These are phyloP conservation scores for Ganoderma lucidum DNA, from an alignment of 1,284 basidiomycete species.

Conservation along the genomic window DNA sequence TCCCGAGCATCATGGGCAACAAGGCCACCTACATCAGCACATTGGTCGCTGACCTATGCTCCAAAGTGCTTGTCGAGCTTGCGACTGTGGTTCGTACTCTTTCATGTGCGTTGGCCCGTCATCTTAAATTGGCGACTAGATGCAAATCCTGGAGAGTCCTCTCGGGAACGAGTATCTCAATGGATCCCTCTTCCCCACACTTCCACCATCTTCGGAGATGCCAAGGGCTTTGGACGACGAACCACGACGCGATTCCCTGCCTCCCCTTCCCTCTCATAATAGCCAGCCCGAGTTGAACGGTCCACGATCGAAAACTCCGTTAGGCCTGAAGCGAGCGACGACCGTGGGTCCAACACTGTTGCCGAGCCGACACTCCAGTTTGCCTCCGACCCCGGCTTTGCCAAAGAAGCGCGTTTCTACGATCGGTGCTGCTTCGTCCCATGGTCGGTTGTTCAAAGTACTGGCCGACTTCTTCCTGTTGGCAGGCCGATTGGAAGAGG, in stretches of 20 bases:
- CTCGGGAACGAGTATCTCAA: slow-evolving; percentile 81
- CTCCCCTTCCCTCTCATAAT: slow-evolving; percentile 55
- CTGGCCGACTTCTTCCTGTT: slow-evolving; percentile 90
- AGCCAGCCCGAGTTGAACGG: slow-evolving; percentile 67
- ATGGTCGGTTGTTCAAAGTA: slow-evolving; percentile 85
- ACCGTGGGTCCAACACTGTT: slow-evolving; percentile 49
- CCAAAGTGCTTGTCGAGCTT: slow-evolving; percentile 84
- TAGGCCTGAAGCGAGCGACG: slow-evolving; percentile 60
- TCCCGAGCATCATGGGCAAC: slow-evolving; percentile 82
- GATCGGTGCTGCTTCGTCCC: slow-evolving; percentile 74
- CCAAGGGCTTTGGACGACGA: slow-evolving; percentile 60
- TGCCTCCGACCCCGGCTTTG: slow-evolving; percentile 46
- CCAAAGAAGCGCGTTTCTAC: slow-evolving; percentile 65
- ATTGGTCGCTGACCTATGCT: slow-evolving; percentile 87
- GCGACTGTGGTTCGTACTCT: slow-evolving; percentile 69
- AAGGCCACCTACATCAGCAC: slow-evolving; percentile 86
- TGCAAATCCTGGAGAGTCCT: slow-evolving; percentile 72
- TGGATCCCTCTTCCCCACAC: slow-evolving; percentile 62
- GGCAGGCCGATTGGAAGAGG: slow-evolving; percentile 83
- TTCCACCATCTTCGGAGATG: slow-evolving; percentile 67
- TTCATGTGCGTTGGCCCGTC: slow-evolving; percentile 13
- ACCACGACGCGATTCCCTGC: slow-evolving; percentile 48
- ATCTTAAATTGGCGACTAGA: slow-evolving; percentile 47
- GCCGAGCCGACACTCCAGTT: slow-evolving; percentile 55
- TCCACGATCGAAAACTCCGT: slow-evolving; percentile 46